Base-by-base conservation (phyloP, 2,329 filamentous ascomycete genomes). In the Trichoderma hamatum region DNA sequence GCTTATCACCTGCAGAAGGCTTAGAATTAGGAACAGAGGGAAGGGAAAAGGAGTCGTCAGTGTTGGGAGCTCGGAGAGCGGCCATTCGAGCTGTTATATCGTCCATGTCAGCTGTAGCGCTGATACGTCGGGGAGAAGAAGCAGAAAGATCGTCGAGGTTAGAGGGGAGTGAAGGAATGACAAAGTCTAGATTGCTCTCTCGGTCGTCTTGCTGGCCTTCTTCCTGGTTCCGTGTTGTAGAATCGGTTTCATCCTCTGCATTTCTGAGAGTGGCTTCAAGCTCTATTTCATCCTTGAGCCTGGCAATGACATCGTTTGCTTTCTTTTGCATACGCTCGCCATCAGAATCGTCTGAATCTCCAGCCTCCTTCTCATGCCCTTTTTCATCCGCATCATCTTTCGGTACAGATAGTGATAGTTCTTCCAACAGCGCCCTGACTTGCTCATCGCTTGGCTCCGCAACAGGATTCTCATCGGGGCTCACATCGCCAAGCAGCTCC, bases 31-130 rank as follows among this genome's bases (percentile, higher is more conserved):
- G 86, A 1, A 82, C 85, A 0, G 82, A 81, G 0, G 85, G 86
- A 1, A 88, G 76, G 10, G 80, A 78, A 6, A 84, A 77, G 2
- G 78, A 74, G 11, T 75, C 73, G 13, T 72, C 71, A 72, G 68
- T 72, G 64, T 63, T 73, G 73, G 52, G 81, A 71, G 82, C 80
- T 49, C 81, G 80, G 3, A 89, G 80, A 5, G 83, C 84, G 2
- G 85, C 85, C 73, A 88, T 82, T 61, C 86, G 85, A 9, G 82
- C 80, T 1, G 83, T 80, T 60, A 89, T 84, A 69, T 83, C 82
- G 61, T 83, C 80, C 30, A 76, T 71, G 69, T 81, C 79, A 55
- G 76, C 73, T 59, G 66, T 77, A 52, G 64, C 72, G 34, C 58
- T 71, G 21, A 71, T 10, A 3, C 34, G 72, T 6, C 68, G 73